Conservation (phyloP, 2,329 filamentous ascomycete genomes). For the Pseudopyricularia cyperi region DNA sequence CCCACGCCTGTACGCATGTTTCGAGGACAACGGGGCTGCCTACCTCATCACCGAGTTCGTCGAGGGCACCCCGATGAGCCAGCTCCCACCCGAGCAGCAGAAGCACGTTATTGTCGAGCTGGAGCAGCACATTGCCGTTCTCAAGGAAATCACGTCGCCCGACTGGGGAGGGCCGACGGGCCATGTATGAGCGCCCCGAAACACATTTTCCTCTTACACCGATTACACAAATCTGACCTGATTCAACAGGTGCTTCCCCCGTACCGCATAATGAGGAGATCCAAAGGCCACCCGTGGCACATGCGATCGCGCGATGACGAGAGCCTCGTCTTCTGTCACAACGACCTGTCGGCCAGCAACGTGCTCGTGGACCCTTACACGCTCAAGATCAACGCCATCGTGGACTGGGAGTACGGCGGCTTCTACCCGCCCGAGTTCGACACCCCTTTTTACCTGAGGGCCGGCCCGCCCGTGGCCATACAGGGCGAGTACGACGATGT, state of each 20-base stretch:
- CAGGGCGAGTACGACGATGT: conserved; percentile 13
- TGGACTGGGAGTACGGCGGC: conserved; percentile 16
- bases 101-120: conserved; percentile 14
- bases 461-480: conserved; percentile 12
- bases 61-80: conserved; percentile 15
- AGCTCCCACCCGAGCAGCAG: conserved; percentile 13
- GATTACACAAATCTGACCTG: background rate
- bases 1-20: conserved; percentile 12
- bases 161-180: conserved; percentile 13
- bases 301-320: conserved; percentile 8
- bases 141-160: conserved; percentile 14
- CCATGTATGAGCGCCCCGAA: conserved; percentile 10
- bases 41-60: conserved; percentile 18
- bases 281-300: conserved; percentile 11
- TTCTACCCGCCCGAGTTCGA: conserved; percentile 16
- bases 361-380: conserved; percentile 13
- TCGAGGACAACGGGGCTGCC: conserved; percentile 17
- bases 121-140: conserved; percentile 11
- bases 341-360: conserved; percentile 12
- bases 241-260: conserved; percentile 13
- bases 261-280: conserved; percentile 12
- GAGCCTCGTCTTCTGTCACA: conserved; percentile 14
- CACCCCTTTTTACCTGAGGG: conserved; percentile 10
- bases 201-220: background rate
- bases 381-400: conserved; percentile 12